Base-by-base conservation (phyloP, 345 rosid genomes). In the Clarkia xantiana region DNA sequence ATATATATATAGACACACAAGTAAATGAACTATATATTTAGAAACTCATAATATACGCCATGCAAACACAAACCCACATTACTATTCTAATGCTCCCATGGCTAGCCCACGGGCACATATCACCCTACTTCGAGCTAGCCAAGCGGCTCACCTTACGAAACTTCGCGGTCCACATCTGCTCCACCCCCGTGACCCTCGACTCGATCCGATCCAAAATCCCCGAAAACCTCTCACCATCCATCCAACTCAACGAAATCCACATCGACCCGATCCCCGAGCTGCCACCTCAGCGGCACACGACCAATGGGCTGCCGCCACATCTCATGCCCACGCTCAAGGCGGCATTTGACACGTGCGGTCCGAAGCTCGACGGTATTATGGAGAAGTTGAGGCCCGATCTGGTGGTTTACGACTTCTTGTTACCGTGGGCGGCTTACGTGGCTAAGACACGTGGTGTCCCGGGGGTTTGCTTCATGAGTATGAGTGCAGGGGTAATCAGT, bases 71-170 rank as follows among this genome's bases (percentile, higher is more conserved):
- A 60, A 39, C 25, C 38, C 63, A 46, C 0, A 47, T 40, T 0
- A 65, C 67, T 2, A 42, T 73, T 41, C 44, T 70, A 50, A 63
- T 76, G 74, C 45, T 73, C 1, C 73, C 79, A 68, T 73, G 79
- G 75, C 49, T 77, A 16, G 82, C 74, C 46, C 61, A 71, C 16
- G 72, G 82, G 14, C 79, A 73, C 58, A 62, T 59, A 11, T 52
- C 65, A 11, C 73, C 83, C 10, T 74, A 57, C 57, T 46, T 71
- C 7, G 73, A 71, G 58, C 69, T 74, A 3, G 70, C 67, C 19
- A 73, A 71, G 53, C 52, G 53, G 43, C 73, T 73, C 19, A 8
- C 67, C 1, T 12, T 40, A 17, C 50, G 67, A 39, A 67, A 67
- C 55, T 57, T 73, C 40, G 9, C 9, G 44, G 11, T 77, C 1